phyloP scores from a whole-genome alignment of 495 filamentous ascomycete species.

The Aspergillus steynii region DNA sequence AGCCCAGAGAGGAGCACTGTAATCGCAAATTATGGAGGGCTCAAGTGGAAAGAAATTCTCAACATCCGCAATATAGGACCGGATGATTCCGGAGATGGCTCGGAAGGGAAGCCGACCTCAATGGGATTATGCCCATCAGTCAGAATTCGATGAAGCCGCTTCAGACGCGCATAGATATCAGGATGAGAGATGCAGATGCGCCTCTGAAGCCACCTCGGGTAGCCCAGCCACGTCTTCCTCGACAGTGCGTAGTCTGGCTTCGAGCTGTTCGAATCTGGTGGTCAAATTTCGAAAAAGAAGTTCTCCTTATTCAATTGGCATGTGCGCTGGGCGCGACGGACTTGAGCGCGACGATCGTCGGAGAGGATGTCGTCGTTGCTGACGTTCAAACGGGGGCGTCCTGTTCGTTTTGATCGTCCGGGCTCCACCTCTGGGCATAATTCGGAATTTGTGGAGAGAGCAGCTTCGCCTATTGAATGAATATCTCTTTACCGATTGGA shows the following conservation, averaged over 20 bases:
- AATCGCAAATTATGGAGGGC: constrained; percentile 3
- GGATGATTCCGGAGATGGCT: background rate
- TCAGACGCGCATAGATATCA: constrained; percentile 8
- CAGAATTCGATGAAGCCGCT: constrained; percentile 1
- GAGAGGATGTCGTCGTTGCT: constrained; percentile 9
- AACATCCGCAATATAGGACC: constrained; percentile 8
- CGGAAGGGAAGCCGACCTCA: background rate
- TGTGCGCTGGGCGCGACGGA: constrained; percentile 77
- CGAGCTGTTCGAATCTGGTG: constrained; percentile 60
- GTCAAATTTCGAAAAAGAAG: constrained; percentile 66
- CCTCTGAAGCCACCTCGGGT: background rate
- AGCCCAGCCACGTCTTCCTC: background rate
- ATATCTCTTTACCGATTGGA: too few species aligned
- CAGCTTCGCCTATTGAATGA: background rate
- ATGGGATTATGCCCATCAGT: background rate
- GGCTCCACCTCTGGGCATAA: background rate
- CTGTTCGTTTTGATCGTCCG: constrained; percentile 4
- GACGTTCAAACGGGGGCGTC: constrained; percentile 9
- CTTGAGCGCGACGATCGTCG: constrained; percentile 66
- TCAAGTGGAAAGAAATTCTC: constrained; percentile 14
- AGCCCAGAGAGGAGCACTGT: constrained; percentile 5
- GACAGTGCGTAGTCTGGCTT: constrained; percentile 48
- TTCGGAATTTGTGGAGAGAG: background rate
- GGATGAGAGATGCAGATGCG: constrained; percentile 11
- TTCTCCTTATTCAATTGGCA: constrained; percentile 82